Evolutionary conservation across 2,329 filamentous ascomycete species (phyloP), one percentile per base, ranked within the genome.

Genomic region (Lachnellula willkommii): DNA sequence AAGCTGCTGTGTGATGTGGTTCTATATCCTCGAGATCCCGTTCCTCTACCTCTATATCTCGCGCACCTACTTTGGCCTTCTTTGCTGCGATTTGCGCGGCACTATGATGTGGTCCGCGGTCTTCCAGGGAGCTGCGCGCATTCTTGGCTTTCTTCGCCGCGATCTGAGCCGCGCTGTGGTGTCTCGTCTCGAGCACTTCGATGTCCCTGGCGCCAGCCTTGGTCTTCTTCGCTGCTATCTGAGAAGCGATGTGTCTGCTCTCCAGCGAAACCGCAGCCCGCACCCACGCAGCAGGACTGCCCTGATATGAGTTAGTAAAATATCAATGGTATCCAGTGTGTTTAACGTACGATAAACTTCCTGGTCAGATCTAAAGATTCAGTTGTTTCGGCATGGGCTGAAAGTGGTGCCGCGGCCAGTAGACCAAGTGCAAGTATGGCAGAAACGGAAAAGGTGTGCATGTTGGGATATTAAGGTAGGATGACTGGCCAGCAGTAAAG

Each of bases 401-500:
- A 50, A 39, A 68, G 53, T 14, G 66, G 66, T 2, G 57, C 61
- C n/a, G 60, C 58, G 43, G 54, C 64, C 57, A 68, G 56, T 40
- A 68, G 65, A 55, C 65, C 65, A 45, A 68, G 50, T 9, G 65
- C 58, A 45, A 65, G 47, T 53, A 65, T 42, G 32, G 60, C 59
- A 48, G 65, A 63, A 57, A 68, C 55, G 32, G 65, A 66, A 56
- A 52, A 35, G 39, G 65, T 64, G 60, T 67, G 60, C 65, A 68
- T 68, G 51, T 53, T 63, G 60, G 62, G 57, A 15, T 53, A 60
- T 52, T 58, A 22, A 55, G 59, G 56, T 53, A 57, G 35, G 60
- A 65, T 54, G 59, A 66, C 65, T 67, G 65, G 63, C 65, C 64
- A 58, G 64, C 65, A 20, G 20, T 20, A 20, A 20, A 67, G 65